These are phyloP conservation scores for Phytophthora tentaculata DNA, from an alignment of 352 stramenopile species.

Conservation along the genomic window DNA sequence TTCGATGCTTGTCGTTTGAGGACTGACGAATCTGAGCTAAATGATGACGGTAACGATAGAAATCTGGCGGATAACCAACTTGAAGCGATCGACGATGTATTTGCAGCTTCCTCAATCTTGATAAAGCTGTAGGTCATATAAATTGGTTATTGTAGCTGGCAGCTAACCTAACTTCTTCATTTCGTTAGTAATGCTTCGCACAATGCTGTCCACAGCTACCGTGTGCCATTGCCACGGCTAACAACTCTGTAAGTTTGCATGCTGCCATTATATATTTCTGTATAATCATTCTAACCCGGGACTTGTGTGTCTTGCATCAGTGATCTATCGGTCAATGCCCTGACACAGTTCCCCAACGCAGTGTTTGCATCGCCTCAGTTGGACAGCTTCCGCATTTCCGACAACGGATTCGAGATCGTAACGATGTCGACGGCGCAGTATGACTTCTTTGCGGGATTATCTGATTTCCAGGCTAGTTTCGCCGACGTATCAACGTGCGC, in stretches of 20 bases:
- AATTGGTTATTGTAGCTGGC: neutral
- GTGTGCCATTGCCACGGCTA: conserved; percentile 42
- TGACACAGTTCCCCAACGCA: conserved; percentile 49
- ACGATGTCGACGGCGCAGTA: conserved; percentile 60
- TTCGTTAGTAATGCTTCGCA: conserved; percentile 56
- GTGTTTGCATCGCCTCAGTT: conserved; percentile 58
- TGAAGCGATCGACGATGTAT: conserved; percentile 32
- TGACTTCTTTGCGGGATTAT: conserved; percentile 71
- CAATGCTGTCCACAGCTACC: conserved; percentile 51
- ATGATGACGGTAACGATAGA: conserved; percentile 23
- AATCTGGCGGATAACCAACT: conserved; percentile 60
- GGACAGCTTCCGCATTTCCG: conserved; percentile 50
- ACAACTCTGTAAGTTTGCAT: conserved; percentile 46
- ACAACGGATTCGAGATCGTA: conserved; percentile 64
- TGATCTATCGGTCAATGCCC: conserved; percentile 59
- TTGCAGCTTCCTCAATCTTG: conserved; percentile 40
- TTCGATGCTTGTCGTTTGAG: neutral
- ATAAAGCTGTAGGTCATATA: conserved; percentile 47
- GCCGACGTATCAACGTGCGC: conserved; percentile 55
- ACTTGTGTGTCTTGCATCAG: conserved; percentile 20
- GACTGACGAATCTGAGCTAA: conserved; percentile 10
- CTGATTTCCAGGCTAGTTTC: conserved; percentile 61
- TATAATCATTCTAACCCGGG: conserved; percentile 1
- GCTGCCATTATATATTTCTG: too few species aligned
- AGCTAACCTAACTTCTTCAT: conserved; percentile 7